Percentiles rank a stretch among this genome's conserved stretches.
phyloP scores from a whole-genome alignment of 2,329 filamentous ascomycete species.

The Paramyrothecium sp. region DNA sequence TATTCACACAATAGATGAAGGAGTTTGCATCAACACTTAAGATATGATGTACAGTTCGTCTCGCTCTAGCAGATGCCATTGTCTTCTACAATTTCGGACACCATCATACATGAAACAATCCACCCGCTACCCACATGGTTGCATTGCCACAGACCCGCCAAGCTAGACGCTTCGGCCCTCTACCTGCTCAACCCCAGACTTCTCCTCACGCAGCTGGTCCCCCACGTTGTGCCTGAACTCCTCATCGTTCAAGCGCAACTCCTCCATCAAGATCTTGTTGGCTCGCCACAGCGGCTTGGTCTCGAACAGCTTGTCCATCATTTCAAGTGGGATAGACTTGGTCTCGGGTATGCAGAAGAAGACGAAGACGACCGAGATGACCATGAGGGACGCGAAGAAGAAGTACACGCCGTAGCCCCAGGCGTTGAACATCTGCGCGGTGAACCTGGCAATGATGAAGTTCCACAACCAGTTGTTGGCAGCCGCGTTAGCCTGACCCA shows the following conservation, averaged over 20 bases:
- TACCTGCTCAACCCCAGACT: slow-evolving; percentile 21
- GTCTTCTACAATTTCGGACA: no score
- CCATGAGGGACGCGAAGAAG: slow-evolving; percentile 65
- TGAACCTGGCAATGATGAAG: slow-evolving; percentile 68
- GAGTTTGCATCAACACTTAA: no score
- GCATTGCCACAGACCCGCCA: background rate
- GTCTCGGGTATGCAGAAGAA: slow-evolving; percentile 66
- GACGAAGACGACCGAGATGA: slow-evolving; percentile 56
- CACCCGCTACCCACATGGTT: background rate
- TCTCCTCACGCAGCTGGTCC: slow-evolving; percentile 23
- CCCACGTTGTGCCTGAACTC: slow-evolving; percentile 29
- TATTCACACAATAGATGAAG: no score
- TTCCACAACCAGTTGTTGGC: slow-evolving; percentile 74
- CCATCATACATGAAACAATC: background rate
- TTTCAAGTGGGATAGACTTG: slow-evolving; percentile 63
- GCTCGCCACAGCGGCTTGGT: slow-evolving; percentile 43
- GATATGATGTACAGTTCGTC: no score
- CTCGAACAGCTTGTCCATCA: slow-evolving; percentile 62
- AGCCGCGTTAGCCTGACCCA: slow-evolving; percentile 71
- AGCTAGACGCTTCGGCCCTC: slow-evolving; percentile 8
- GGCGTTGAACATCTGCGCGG: slow-evolving; percentile 59
- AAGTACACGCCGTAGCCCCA: slow-evolving; percentile 67
- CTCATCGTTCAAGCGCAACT: slow-evolving; percentile 33
- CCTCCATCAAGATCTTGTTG: slow-evolving; percentile 41
- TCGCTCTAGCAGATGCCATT: no score